These are phyloP conservation scores for Glycine soja DNA, from an alignment of 306 rosid genomes.

Conservation along the genomic window DNA sequence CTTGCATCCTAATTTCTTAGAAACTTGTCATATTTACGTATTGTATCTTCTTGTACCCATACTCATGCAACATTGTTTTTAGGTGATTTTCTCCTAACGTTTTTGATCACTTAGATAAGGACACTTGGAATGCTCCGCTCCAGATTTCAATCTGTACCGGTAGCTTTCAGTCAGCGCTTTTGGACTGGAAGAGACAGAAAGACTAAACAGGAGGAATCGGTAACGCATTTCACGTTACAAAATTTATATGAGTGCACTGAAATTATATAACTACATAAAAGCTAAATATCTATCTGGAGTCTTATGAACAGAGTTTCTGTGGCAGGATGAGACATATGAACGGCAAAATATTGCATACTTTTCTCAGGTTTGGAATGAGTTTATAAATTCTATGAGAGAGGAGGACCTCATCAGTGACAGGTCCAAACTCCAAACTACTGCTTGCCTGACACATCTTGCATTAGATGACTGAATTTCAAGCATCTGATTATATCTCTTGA, in stretches of 20 bases:
- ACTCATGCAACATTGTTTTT: background rate
- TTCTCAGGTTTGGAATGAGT: slow-evolving; percentile 90
- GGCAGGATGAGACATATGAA: slow-evolving; percentile 62
- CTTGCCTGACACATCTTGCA: slow-evolving; percentile 39
- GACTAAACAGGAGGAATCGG: slow-evolving; percentile 48
- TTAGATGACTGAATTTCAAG: slow-evolving; percentile 37
- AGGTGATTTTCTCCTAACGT: slow-evolving; percentile 42
- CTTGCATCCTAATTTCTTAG: background rate
- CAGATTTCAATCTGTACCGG: slow-evolving; percentile 81
- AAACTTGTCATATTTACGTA: background rate
- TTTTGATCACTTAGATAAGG: slow-evolving; percentile 74
- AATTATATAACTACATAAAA: slow-evolving; percentile 7
- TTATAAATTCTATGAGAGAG: slow-evolving; percentile 79
- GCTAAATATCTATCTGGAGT: background rate
- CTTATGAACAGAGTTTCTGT: slow-evolving; percentile 37
- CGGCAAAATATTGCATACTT: slow-evolving; percentile 76
- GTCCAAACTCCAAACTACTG: slow-evolving; percentile 59
- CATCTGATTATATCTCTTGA: slow-evolving; percentile 51
- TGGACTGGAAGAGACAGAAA: slow-evolving; percentile 60
- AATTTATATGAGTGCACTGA: slow-evolving; percentile 38
- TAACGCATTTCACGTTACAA: slow-evolving; percentile 48
- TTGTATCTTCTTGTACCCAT: background rate
- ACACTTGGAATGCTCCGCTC: slow-evolving; percentile 99
- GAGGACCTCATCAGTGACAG: slow-evolving; percentile 94
- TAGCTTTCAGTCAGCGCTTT: slow-evolving; percentile 74